These are phyloP conservation scores for Purshia tridentata DNA, from an alignment of 306 rosid genomes.

Conservation along the genomic window DNA sequence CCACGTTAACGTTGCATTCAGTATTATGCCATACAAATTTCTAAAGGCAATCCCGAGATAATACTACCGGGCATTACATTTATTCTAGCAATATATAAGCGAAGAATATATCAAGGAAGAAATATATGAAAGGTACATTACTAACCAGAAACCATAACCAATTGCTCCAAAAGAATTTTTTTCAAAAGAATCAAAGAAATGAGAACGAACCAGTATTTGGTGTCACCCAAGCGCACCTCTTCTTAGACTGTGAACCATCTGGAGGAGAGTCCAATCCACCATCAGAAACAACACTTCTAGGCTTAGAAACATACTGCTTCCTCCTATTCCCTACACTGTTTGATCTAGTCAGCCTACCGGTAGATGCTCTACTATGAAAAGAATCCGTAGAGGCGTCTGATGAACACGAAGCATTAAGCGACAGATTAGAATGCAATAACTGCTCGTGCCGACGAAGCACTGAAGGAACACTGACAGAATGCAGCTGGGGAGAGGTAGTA, in stretches of 20 bases:
- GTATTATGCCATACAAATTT: background rate
- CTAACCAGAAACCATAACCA: background rate
- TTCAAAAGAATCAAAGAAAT: constrained; percentile 9
- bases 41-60: background rate
- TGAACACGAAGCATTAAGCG: constrained; percentile 77
- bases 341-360: constrained; percentile 70
- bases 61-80: background rate
- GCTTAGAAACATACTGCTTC: constrained; percentile 54
- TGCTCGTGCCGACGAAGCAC: constrained; percentile 74
- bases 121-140: background rate
- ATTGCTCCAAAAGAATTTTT: background rate
- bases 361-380: constrained; percentile 73
- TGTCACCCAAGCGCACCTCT: constrained; percentile 86
- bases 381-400: constrained; percentile 92
- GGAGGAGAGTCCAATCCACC: constrained; percentile 58
- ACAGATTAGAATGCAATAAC: constrained; percentile 62
- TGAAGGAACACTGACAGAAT: constrained; percentile 46
- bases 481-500: constrained; percentile 47
- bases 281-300: constrained; percentile 76
- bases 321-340: constrained; percentile 58
- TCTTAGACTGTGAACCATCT: constrained; percentile 49
- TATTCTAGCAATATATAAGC: constrained; percentile 6
- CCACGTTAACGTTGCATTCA: background rate
- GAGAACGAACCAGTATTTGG: constrained; percentile 70
- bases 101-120: background rate